Evolutionary conservation across 108 stramenopile species (phyloP).

Genomic region (Thalassiosira profunda): DNA sequence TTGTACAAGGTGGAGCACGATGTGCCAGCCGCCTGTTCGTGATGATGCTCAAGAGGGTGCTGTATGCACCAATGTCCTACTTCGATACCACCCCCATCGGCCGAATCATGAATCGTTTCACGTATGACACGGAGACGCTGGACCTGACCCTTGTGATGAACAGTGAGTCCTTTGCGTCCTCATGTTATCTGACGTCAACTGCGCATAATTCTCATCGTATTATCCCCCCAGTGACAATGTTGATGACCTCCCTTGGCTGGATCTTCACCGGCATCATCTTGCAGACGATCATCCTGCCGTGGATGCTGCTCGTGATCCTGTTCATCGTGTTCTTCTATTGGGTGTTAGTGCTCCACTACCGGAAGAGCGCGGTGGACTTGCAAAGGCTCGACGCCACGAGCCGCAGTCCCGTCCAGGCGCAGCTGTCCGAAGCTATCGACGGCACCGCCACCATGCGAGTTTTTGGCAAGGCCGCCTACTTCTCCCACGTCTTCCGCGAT

Average conservation of each 20-base stretch:
- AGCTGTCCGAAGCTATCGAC: constrained; percentile 82
- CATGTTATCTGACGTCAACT: no score
- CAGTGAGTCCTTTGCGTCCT: no score
- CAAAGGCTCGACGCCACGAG: constrained; percentile 86
- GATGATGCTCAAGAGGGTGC: constrained; percentile 52
- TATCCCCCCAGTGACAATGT: no score
- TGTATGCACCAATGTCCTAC: constrained; percentile 83
- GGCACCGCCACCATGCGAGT: constrained; percentile 83
- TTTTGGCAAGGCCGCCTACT: constrained; percentile 57
- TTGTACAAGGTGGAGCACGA: constrained; percentile 46
- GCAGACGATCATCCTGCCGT: constrained; percentile 75
- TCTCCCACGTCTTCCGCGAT: constrained; percentile 54
- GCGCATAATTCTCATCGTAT: no score
- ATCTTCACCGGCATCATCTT: constrained; percentile 64
- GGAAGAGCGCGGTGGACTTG: constrained; percentile 79
- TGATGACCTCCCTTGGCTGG: constrained; percentile 74
- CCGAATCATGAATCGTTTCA: constrained; percentile 93
- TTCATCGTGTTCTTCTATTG: constrained; percentile 62
- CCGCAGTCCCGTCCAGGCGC: constrained; percentile 80
- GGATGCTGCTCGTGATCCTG: constrained; percentile 62
- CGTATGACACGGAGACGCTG: constrained; percentile 90
- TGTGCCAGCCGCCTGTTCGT: constrained; percentile 40
- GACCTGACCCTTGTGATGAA: constrained; percentile 83
- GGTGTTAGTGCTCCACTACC: constrained; percentile 71
- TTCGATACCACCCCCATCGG: constrained; percentile 97